phyloP scores from a whole-genome alignment of 768 basidiomycete genomes.

The Pulveroboletus sp. region DNA sequence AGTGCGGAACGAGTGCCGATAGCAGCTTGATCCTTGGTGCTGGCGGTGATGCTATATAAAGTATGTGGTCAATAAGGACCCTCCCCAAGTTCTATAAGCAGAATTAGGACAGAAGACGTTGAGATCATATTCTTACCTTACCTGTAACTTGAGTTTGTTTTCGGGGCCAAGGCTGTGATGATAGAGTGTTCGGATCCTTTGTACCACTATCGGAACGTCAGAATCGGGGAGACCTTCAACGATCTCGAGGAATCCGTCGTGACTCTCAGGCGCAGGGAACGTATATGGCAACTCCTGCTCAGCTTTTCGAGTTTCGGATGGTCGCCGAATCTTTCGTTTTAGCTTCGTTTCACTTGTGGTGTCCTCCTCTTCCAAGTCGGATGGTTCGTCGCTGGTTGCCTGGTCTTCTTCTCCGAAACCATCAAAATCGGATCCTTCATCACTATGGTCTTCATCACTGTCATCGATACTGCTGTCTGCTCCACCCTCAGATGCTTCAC shows the following conservation, averaged over 20 bases:
- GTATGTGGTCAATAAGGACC: conserved; percentile 84
- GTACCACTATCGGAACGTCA: conserved; percentile 75
- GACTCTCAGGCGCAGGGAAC: conserved; percentile 81
- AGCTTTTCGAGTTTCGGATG: conserved; percentile 29
- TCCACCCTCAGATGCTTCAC: conserved; percentile 35
- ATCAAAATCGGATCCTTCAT: conserved; percentile 30
- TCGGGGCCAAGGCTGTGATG: conserved; percentile 90
- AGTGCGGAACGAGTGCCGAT: conserved; percentile 67
- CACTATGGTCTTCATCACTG: conserved; percentile 23
- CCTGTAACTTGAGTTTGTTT: conserved; percentile 92
- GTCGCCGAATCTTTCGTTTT: conserved; percentile 32
- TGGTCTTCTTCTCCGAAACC: conserved; percentile 34
- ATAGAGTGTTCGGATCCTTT: conserved; percentile 86
- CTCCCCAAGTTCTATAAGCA: conserved; percentile 57
- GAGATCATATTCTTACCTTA: conserved; percentile 30
- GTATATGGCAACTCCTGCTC: conserved; percentile 81
- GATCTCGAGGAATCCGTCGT: conserved; percentile 88
- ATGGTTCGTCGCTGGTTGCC: conserved; percentile 37
- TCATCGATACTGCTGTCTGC: conserved; percentile 35
- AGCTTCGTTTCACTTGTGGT: conserved; percentile 42
- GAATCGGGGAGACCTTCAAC: conserved; percentile 65
- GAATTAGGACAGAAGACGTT: not conserved
- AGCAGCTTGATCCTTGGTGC: conserved; percentile 57
- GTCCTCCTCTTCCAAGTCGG: conserved; percentile 31
- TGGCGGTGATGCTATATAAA: conserved; percentile 67